A percentile compares a stretch with the other conserved stretches of the same genome.
These are phyloP conservation scores for Tremella yokohamensis DNA, from an alignment of 768 basidiomycete genomes.

Conservation along the genomic window DNA sequence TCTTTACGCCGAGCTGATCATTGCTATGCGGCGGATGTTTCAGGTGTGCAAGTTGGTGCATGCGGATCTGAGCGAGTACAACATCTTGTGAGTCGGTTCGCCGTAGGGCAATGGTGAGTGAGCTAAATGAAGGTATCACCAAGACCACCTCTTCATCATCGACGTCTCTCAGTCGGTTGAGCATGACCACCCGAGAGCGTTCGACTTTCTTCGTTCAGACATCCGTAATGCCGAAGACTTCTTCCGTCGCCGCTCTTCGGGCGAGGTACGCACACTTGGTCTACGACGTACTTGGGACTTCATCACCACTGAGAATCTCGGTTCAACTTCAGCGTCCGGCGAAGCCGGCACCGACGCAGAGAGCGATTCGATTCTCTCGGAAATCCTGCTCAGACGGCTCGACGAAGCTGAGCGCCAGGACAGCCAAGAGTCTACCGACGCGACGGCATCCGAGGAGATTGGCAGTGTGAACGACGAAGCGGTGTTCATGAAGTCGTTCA, in stretches of 20 bases:
- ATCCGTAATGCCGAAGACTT: conserved; percentile 90
- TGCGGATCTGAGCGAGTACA: conserved; percentile 97
- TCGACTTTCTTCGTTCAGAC: conserved; percentile 91
- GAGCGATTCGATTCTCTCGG: conserved; percentile 15
- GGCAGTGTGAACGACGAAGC: conserved; percentile 61
- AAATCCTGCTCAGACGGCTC: conserved; percentile 14
- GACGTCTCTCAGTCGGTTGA: conserved; percentile 99
- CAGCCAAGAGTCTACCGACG: conserved; percentile 2
- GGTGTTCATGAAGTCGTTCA: conserved; percentile 85
- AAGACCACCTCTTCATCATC: conserved; percentile 78
- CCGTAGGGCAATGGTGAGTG: background rate
- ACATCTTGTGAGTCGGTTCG: conserved; percentile 67
- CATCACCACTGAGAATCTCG: conserved; percentile 60
- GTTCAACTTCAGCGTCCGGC: conserved; percentile 24
- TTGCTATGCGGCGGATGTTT: conserved; percentile 77
- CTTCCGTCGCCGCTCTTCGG: conserved; percentile 61
- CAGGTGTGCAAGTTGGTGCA: conserved; percentile 90
- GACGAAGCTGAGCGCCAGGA: conserved; percentile 26
- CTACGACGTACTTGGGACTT: conserved; percentile 83
- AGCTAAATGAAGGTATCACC: conserved; percentile 48
- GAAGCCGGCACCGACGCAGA: conserved; percentile 22
- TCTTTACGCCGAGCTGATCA: conserved; percentile 75
- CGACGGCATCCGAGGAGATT: background rate
- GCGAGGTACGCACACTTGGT: conserved; percentile 71
- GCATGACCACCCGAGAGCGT: conserved; percentile 93